Conservation (phyloP, 129 eudicot genomes). For the Scalesia atractyloides region DNA sequence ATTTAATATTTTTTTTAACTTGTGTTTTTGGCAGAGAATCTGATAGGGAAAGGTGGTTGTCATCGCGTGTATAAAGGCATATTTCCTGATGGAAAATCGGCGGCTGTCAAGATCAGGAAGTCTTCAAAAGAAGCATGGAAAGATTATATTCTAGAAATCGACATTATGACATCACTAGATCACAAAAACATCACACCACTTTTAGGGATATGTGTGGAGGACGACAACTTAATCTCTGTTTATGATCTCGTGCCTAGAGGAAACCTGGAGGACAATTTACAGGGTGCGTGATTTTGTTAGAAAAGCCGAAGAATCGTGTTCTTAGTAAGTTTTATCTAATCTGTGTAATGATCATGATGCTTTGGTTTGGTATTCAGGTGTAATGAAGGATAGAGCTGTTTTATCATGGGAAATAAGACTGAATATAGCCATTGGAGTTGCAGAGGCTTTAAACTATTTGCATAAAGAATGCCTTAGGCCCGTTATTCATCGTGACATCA, state of each 20-base stretch:
- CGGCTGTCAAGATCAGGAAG: slow-evolving; percentile 73
- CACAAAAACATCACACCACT: slow-evolving; percentile 78
- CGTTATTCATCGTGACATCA: slow-evolving; percentile 84
- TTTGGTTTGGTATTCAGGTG: slow-evolving; percentile 33
- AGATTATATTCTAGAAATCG: slow-evolving; percentile 70
- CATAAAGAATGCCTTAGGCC: slow-evolving; percentile 71
- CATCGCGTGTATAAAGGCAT: slow-evolving; percentile 82
- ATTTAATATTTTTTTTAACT: neutral
- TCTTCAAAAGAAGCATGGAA: slow-evolving; percentile 90
- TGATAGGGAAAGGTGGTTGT: slow-evolving; percentile 86
- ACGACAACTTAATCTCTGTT: slow-evolving; percentile 69
- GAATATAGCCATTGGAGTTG: slow-evolving; percentile 68
- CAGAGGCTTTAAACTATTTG: slow-evolving; percentile 79
- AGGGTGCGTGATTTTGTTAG: slow-evolving; percentile 30
- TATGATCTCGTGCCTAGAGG: slow-evolving; percentile 77
- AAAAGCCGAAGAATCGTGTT: slow-evolving; percentile 1
- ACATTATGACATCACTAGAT: slow-evolving; percentile 73
- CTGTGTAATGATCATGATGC: slow-evolving; percentile 10
- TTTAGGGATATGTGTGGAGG: slow-evolving; percentile 80
- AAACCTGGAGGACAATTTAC: slow-evolving; percentile 82
- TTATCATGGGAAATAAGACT: slow-evolving; percentile 79
- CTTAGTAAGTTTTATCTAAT: slow-evolving; percentile 9
- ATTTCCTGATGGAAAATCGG: slow-evolving; percentile 75
- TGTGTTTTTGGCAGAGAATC: slow-evolving; percentile 47
- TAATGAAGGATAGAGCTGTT: slow-evolving; percentile 38